These are phyloP conservation scores for Blakeslea trispora DNA, from an alignment of 371 early-diverging fungal species.

Conservation along the genomic window DNA sequence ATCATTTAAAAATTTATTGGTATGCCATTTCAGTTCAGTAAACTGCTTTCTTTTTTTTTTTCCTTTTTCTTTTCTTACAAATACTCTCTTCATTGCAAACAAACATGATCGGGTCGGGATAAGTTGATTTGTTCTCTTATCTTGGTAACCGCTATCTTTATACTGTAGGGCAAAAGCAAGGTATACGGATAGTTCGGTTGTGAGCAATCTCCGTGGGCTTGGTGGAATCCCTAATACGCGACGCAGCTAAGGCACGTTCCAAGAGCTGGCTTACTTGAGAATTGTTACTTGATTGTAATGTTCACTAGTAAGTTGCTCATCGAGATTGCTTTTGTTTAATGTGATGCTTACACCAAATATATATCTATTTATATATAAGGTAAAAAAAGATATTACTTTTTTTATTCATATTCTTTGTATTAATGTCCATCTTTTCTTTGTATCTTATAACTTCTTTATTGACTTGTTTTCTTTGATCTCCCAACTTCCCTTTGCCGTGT, in stretches of 20 bases:
- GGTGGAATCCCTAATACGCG: constrained; percentile 14
- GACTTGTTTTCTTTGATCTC: constrained; percentile 8
- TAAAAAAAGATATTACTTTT: not conserved
- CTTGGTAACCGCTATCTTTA: constrained; percentile 16
- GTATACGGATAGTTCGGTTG: constrained; percentile 16
- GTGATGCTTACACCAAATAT: not conserved
- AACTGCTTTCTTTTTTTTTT: too few species aligned
- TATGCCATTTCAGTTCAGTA: constrained; percentile 6
- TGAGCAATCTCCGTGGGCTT: constrained; percentile 17
- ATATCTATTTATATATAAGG: not conserved
- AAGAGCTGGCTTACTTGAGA: constrained; percentile 1
- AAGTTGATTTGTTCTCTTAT: constrained; percentile 13
- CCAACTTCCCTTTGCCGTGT: not conserved
- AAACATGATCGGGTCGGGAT: constrained; percentile 7
- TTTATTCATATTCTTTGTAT: not conserved
- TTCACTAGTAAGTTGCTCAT: not conserved
- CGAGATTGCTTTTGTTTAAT: not conserved
- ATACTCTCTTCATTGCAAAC: constrained; percentile 16
- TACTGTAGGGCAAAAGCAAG: constrained; percentile 13
- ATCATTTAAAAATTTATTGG: constrained; percentile 5
- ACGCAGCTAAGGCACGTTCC: constrained; percentile 4
- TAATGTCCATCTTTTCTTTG: constrained; percentile 10
- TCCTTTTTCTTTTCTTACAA: constrained; percentile 12
- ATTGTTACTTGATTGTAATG: too few species aligned
- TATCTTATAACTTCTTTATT: not conserved